Evolutionary conservation across 2,329 filamentous ascomycete species (phyloP).

Genomic region (Penicillium sp.): DNA sequence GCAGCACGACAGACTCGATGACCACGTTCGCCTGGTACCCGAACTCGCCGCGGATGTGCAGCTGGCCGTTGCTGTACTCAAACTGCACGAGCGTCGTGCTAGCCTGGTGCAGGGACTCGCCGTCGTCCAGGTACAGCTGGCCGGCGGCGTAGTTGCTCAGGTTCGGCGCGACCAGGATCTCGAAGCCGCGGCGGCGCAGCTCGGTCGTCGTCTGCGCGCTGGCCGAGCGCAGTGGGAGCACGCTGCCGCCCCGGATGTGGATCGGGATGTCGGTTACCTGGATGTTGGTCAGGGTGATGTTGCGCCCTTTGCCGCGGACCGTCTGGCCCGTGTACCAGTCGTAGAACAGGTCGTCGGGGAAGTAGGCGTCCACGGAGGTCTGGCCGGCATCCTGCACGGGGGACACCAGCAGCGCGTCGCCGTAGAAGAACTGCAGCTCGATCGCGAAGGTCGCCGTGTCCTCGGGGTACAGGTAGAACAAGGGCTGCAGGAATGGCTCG

Average conservation of each 20-base stretch:
- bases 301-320: conserved; percentile 48
- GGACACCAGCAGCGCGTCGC: conserved; percentile 55
- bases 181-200: conserved; percentile 62
- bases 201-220: conserved; percentile 61
- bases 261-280: conserved; percentile 57
- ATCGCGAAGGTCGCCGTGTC: conserved; percentile 54
- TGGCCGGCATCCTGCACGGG: conserved; percentile 54
- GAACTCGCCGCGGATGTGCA: conserved; percentile 31
- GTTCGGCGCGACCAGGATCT: conserved; percentile 66
- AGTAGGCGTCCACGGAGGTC: conserved; percentile 55
- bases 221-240: conserved; percentile 56
- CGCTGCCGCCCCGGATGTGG: conserved; percentile 60
- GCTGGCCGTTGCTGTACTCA: conserved; percentile 52
- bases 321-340: conserved; percentile 56
- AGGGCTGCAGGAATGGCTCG: conserved; percentile 63
- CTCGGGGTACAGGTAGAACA: conserved; percentile 68
- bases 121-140: conserved; percentile 73
- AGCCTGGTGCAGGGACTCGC: conserved; percentile 61
- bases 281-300: conserved; percentile 47
- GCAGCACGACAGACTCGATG: conserved; percentile 35
- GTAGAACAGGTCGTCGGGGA: conserved; percentile 59
- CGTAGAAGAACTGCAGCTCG: conserved; percentile 60
- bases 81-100: conserved; percentile 59
- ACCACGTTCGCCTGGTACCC: conserved; percentile 26
- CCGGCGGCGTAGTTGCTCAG: conserved; percentile 62